Conservation (phyloP, 2,329 filamentous ascomycete species). For the Diaporthe humulicola region DNA sequence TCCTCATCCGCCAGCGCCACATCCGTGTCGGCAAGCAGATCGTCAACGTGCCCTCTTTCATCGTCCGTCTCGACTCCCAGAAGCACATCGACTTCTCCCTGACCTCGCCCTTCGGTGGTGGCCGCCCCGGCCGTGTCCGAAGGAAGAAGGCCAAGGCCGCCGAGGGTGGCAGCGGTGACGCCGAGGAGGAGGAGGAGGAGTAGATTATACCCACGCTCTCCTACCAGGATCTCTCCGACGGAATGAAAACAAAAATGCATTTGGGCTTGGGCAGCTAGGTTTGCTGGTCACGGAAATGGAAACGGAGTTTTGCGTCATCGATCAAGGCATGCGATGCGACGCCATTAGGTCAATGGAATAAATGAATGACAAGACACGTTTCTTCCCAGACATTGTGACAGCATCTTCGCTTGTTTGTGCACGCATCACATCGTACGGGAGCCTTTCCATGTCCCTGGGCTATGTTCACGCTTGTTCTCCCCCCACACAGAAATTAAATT, state of each 20-base stretch:
- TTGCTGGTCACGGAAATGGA: conserved; percentile 40
- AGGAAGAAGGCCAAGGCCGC: conserved; percentile 99
- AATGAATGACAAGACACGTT: conserved; percentile 42
- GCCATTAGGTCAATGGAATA: conserved; percentile 41
- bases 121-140: conserved; percentile 95
- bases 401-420: background rate
- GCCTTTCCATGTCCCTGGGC: background rate
- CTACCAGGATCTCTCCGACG: conserved; percentile 3
- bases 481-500: background rate
- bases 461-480: background rate
- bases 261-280: conserved; percentile 40
- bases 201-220: conserved; percentile 57
- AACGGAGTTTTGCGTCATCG: conserved; percentile 41
- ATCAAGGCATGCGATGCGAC: conserved; percentile 36
- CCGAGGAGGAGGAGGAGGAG: conserved; percentile 88
- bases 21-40: conserved; percentile 99
- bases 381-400: conserved; percentile 31
- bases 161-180: conserved; percentile 84
- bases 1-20: conserved; percentile 99
- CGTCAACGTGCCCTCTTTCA: conserved; percentile 99
- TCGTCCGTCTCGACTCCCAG: conserved; percentile 99
- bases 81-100: conserved; percentile 99
- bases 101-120: conserved; percentile 97
- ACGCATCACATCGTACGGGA: background rate
- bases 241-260: conserved; percentile 37